Percentiles rank a stretch among this genome's conserved stretches.
Conservation (phyloP, 2,329 filamentous ascomycete species). For the Geosmithia flava region DNA sequence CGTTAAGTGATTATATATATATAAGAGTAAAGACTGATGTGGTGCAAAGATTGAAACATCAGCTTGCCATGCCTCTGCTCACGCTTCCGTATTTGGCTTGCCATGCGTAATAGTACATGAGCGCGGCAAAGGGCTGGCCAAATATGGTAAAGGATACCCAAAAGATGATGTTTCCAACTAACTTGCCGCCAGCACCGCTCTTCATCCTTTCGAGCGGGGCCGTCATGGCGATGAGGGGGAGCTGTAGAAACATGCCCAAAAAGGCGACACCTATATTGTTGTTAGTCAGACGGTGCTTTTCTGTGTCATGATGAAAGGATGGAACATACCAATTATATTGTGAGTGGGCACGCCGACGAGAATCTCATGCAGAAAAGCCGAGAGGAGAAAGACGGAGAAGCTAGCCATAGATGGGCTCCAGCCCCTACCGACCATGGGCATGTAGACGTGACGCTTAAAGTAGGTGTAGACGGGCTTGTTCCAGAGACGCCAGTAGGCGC, state of each 20-base stretch:
- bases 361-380: slow-evolving; percentile 80
- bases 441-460: slow-evolving; percentile 90
- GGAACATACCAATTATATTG: slow-evolving; percentile 64
- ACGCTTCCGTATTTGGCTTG: slow-evolving; percentile 93
- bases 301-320: not conserved
- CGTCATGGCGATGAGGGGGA: slow-evolving; percentile 77
- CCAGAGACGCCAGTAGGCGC: slow-evolving; percentile 90
- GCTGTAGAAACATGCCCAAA: slow-evolving; percentile 82
- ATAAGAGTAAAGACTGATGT: not conserved
- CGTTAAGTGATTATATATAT: not conserved
- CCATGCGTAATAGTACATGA: slow-evolving; percentile 97
- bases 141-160: slow-evolving; percentile 95
- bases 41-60: not conserved
- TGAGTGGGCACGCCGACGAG: slow-evolving; percentile 91
- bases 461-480: slow-evolving; percentile 97
- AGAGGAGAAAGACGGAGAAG: slow-evolving; percentile 75
- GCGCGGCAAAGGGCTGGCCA: slow-evolving; percentile 81
- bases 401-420: slow-evolving; percentile 62
- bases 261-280: slow-evolving; percentile 65
- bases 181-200: slow-evolving; percentile 54
- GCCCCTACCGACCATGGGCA: slow-evolving; percentile 74
- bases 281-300: not conserved
- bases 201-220: slow-evolving; percentile 68
- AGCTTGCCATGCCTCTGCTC: slow-evolving; percentile 23
- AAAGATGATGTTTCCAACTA: slow-evolving; percentile 87